Conservation (phyloP, 805 yeast genomes). For the Wickerhamiella nectarea region DNA sequence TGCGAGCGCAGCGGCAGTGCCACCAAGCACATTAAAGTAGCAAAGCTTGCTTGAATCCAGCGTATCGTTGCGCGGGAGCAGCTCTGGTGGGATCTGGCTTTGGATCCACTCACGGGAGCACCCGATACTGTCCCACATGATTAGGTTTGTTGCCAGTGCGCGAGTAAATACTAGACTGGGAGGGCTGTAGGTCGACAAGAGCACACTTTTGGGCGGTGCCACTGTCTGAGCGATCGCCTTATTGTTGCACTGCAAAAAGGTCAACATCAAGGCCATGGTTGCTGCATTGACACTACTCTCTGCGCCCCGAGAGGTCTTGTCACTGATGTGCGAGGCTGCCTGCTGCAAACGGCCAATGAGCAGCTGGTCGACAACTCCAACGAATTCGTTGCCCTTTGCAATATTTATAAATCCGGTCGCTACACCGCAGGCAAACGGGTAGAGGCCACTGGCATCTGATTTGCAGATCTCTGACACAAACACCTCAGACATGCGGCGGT, state of each 20-base stretch:
- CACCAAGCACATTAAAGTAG: constrained; percentile 54
- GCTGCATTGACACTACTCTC: constrained; percentile 44
- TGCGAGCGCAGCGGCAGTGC: constrained; percentile 61
- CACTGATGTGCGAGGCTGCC: constrained; percentile 34
- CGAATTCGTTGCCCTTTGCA: constrained; percentile 54
- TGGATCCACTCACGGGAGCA: constrained; percentile 42
- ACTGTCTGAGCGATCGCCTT: constrained; percentile 45
- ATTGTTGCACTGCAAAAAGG: constrained; percentile 57
- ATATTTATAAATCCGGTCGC: constrained; percentile 73
- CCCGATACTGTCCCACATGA: constrained; percentile 58
- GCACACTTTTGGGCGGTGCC: constrained; percentile 44
- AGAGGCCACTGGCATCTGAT: constrained; percentile 30
- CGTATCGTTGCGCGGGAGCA: constrained; percentile 12
- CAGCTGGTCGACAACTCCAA: constrained; percentile 43
- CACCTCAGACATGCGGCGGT: constrained; percentile 74
- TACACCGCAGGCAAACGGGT: constrained; percentile 76
- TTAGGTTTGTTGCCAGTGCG: constrained; percentile 47
- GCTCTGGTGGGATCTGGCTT: constrained; percentile 36
- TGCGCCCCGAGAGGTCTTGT: constrained; percentile 43
- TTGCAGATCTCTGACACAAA: constrained; percentile 45
- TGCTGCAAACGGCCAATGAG: constrained; percentile 47
- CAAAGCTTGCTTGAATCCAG: constrained; percentile 51
- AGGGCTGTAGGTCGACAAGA: constrained; percentile 51
- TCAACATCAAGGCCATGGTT: constrained; percentile 56
- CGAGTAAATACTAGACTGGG: constrained; percentile 66